phyloP scores from a whole-genome alignment of 2,329 filamentous ascomycete species.

The Stagonosporopsis vannaccii region DNA sequence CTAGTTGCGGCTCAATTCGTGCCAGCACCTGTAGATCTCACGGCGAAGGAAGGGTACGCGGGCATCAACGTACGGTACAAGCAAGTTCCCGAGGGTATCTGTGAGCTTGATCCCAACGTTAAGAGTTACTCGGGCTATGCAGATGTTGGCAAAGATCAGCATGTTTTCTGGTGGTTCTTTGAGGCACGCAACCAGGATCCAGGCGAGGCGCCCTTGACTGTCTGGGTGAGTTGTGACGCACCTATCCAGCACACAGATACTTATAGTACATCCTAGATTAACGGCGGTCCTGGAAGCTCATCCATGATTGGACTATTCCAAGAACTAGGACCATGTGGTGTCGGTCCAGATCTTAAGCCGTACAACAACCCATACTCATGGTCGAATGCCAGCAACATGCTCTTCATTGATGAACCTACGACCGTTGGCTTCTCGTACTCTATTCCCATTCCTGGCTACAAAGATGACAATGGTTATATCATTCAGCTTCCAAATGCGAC shows the following conservation, averaged over 20 bases:
- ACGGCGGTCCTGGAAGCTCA: slow-evolving; percentile 63
- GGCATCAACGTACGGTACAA: slow-evolving; percentile 66
- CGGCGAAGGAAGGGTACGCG: slow-evolving; percentile 52
- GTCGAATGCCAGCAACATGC: slow-evolving; percentile 70
- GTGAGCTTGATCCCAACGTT: slow-evolving; percentile 63
- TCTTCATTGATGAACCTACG: slow-evolving; percentile 74
- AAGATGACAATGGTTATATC: slow-evolving; percentile 45
- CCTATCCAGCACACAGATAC: background rate
- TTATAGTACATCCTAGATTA: slow-evolving; percentile 45
- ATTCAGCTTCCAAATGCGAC: slow-evolving; percentile 55
- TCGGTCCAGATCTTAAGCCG: slow-evolving; percentile 56
- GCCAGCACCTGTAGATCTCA: slow-evolving; percentile 54
- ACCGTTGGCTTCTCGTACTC: slow-evolving; percentile 67
- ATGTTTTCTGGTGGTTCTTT: slow-evolving; percentile 66
- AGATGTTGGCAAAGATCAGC: slow-evolving; percentile 59
- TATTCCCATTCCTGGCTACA: slow-evolving; percentile 52
- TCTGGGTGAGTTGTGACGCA: slow-evolving; percentile 53
- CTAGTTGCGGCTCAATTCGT: slow-evolving; percentile 53
- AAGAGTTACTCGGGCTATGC: slow-evolving; percentile 65
- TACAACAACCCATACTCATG: slow-evolving; percentile 69
- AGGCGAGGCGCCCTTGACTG: slow-evolving; percentile 61
- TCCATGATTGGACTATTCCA: slow-evolving; percentile 65
- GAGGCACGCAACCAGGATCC: slow-evolving; percentile 61
- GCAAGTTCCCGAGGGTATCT: slow-evolving; percentile 61
- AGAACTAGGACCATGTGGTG: slow-evolving; percentile 62